phyloP scores from a whole-genome alignment of 495 filamentous ascomycete genomes.

The Xylaria sp. region DNA sequence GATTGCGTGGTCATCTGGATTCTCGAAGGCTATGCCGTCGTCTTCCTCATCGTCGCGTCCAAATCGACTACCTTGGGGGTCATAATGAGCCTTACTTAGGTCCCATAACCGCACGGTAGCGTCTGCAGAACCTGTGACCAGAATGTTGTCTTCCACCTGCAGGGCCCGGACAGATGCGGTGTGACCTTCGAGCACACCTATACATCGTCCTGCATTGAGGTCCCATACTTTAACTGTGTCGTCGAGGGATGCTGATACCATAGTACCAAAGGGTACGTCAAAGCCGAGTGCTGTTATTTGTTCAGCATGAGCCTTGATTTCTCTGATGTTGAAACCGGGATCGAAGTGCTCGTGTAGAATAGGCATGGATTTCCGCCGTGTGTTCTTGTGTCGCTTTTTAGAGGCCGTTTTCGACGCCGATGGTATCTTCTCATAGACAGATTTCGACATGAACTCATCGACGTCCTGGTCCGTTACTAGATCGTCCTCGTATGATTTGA shows the following conservation, averaged over 20 bases:
- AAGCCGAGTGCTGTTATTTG: slow-evolving; percentile 92
- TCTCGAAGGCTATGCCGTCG: slow-evolving; percentile 65
- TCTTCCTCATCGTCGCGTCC: slow-evolving; percentile 70
- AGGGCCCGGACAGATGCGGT: slow-evolving; percentile 91
- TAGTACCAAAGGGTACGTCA: slow-evolving; percentile 92
- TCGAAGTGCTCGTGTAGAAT: slow-evolving; percentile 96
- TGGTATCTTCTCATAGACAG: slow-evolving; percentile 92
- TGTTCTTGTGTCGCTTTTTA: slow-evolving; percentile 69
- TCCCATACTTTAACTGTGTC: slow-evolving; percentile 99
- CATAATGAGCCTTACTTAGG: slow-evolving; percentile 67
- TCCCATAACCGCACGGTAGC: slow-evolving; percentile 97
- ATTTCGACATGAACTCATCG: slow-evolving; percentile 93
- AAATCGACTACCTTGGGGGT: slow-evolving; percentile 67
- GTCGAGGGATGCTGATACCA: slow-evolving; percentile 94
- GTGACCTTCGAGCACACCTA: slow-evolving; percentile 90
- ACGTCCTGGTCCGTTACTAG: slow-evolving; percentile 59
- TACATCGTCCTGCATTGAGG: slow-evolving; percentile 87
- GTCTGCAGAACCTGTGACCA: slow-evolving; percentile 95
- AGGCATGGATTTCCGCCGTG: slow-evolving; percentile 81
- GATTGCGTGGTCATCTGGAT: slow-evolving; percentile 64
- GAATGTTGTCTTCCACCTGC: slow-evolving; percentile 94
- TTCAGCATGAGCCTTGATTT: slow-evolving; percentile 88
- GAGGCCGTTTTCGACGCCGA: slow-evolving; percentile 60
- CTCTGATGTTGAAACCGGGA: slow-evolving; percentile 85
- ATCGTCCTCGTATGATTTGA: slow-evolving; percentile 61